Evolutionary conservation across 192 early-diverging fungal species (phyloP).

Genomic region (Cladochytrium replicatum): DNA sequence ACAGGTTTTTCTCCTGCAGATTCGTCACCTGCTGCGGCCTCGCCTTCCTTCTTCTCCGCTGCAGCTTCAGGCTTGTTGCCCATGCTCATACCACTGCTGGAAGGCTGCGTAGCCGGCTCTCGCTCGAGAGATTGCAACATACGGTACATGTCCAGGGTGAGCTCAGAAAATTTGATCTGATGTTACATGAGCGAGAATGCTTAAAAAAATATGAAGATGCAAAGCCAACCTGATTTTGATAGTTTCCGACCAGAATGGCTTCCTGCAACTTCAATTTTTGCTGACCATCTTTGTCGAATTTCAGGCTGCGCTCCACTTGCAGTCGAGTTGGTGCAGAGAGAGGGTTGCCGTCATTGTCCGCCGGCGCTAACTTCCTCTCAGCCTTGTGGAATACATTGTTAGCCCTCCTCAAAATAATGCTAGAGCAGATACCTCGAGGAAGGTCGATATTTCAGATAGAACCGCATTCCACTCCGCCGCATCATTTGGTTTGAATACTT

Average conservation of each 20-base stretch:
- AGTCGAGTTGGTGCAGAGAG: conserved; percentile 44
- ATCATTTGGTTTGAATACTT: conserved; percentile 78
- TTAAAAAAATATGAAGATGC: not conserved
- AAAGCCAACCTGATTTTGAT: conserved; percentile 62
- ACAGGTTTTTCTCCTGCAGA: conserved; percentile 10
- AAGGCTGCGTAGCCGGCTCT: conserved; percentile 39
- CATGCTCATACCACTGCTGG: conserved; percentile 5
- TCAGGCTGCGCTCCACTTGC: conserved; percentile 29
- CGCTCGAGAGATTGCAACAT: conserved; percentile 88
- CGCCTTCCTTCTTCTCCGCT: conserved; percentile 21
- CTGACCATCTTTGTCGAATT: conserved; percentile 50
- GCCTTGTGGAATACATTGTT: conserved; percentile 35
- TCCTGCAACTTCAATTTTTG: conserved; percentile 70
- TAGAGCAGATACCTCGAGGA: conserved; percentile 55
- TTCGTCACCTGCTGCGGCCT: conserved; percentile 33
- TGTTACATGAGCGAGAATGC: not conserved
- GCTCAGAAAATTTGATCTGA: conserved; percentile 89
- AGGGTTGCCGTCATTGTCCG: conserved; percentile 35
- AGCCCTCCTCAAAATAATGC: conserved; percentile 1
- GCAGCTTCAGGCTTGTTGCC: conserved; percentile 2
- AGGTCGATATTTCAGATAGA: conserved; percentile 46
- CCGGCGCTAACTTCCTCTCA: conserved; percentile 66
- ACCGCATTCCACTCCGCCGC: conserved; percentile 74
- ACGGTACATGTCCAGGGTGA: conserved; percentile 94
- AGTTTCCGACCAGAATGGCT: conserved; percentile 92